phyloP scores from a whole-genome alignment of 2,329 filamentous ascomycete species.

The Cytospora schulzeri region DNA sequence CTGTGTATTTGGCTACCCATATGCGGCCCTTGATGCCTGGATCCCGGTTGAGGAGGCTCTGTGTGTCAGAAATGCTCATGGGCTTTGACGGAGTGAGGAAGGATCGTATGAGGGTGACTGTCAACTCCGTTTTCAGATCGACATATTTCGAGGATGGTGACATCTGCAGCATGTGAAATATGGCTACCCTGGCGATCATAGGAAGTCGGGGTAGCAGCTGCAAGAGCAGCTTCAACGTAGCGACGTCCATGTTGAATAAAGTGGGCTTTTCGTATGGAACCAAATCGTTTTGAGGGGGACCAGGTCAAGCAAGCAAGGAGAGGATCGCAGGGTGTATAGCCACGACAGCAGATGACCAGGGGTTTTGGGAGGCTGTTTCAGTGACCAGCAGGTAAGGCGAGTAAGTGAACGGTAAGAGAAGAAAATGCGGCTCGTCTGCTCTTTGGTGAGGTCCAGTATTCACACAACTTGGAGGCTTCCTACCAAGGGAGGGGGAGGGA shows the following conservation, averaged over 20 bases:
- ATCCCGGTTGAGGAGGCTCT: constrained; percentile 64
- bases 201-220: constrained; percentile 60
- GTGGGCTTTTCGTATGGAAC: neutral
- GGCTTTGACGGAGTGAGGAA: constrained; percentile 54
- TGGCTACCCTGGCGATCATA: constrained; percentile 60
- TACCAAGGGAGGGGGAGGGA: neutral
- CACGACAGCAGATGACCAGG: neutral
- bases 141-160: constrained; percentile 75
- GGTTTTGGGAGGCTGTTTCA: too few relatives aligned
- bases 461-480: too few relatives aligned
- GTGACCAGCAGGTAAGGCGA: too few relatives aligned
- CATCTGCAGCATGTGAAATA: constrained; percentile 66
- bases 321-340: neutral
- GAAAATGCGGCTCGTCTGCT: too few relatives aligned
- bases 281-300: too few relatives aligned
- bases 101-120: constrained; percentile 70
- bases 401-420: too few relatives aligned
- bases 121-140: constrained; percentile 75
- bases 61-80: constrained; percentile 60
- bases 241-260: constrained; percentile 23
- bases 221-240: constrained; percentile 31
- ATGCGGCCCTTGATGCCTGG: constrained; percentile 74
- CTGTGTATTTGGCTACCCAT: constrained; percentile 75
- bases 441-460: too few relatives aligned
- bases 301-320: neutral